Conservation (phyloP, 2,329 filamentous ascomycete genomes). For the Aspergillus nomiae region DNA sequence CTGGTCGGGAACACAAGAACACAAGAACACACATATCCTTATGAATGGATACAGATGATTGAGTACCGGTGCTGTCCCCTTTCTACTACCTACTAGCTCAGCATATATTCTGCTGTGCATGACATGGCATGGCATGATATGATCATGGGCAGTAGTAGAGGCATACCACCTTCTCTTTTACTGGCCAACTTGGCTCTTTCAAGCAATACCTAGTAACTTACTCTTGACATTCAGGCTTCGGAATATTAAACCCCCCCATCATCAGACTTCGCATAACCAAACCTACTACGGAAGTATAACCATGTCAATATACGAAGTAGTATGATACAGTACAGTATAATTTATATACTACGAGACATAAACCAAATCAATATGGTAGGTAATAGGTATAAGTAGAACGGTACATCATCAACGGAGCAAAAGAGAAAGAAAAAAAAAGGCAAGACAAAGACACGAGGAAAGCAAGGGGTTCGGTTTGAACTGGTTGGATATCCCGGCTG, state of each 20-base stretch:
- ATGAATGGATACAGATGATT: background rate
- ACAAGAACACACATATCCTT: background rate
- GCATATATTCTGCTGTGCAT: no score
- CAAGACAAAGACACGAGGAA: slow-evolving; percentile 3
- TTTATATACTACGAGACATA: slow-evolving; percentile 8
- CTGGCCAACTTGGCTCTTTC: no score
- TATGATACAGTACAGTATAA: background rate
- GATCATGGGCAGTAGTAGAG: no score
- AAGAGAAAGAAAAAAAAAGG: background rate
- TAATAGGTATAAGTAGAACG: slow-evolving; percentile 6
- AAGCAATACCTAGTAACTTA: no score
- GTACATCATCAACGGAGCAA: background rate
- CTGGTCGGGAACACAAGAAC: background rate
- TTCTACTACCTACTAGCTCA: no score
- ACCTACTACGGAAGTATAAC: no score
- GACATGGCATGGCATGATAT: no score
- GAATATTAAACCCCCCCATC: no score
- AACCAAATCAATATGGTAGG: background rate
- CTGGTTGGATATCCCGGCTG: background rate
- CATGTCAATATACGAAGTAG: background rate
- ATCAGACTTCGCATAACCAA: no score
- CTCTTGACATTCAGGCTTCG: no score
- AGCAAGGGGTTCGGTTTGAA: background rate
- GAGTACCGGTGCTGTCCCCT: no score
- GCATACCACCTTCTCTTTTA: no score